phyloP scores from a whole-genome alignment of 2,329 filamentous ascomycete species.

The Claviceps arundinis region DNA sequence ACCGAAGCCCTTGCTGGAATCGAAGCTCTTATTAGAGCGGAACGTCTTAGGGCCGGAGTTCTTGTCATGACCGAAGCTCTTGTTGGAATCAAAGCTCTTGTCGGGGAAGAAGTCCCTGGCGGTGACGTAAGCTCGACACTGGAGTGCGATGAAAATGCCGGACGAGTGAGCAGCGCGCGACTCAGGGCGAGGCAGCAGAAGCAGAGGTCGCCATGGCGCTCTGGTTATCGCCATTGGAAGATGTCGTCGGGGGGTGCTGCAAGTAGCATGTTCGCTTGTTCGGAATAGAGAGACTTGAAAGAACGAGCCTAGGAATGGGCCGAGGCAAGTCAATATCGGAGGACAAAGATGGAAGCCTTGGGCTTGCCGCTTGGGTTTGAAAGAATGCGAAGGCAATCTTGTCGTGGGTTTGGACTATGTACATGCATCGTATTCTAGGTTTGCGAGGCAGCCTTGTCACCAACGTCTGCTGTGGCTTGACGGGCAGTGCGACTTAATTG shows the following conservation, averaged over 20 bases:
- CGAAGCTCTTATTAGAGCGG: not conserved
- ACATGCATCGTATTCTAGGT: too few relatives aligned
- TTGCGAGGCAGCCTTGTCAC: too few relatives aligned
- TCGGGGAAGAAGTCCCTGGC: not conserved
- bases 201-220: slow-evolving; percentile 7
- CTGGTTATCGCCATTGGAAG: slow-evolving; percentile 15
- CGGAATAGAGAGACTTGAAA: not conserved
- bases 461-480: too few relatives aligned
- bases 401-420: too few relatives aligned
- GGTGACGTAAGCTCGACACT: not conserved
- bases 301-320: not conserved
- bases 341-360: too few relatives aligned
- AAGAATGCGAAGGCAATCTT: too few relatives aligned
- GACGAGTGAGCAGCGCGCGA: not conserved
- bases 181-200: not conserved
- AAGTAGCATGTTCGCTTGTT: slow-evolving; percentile 8
- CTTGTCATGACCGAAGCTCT: too few relatives aligned
- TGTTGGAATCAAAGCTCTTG: not conserved
- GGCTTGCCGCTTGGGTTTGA: too few relatives aligned
- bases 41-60: too few relatives aligned
- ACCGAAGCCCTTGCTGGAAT: not conserved
- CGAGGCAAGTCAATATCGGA: not conserved
- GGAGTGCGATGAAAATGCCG: not conserved
- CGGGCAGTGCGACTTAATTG: too few relatives aligned
- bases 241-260: not conserved